A percentile compares a stretch with the other conserved stretches of the same genome.
These are phyloP conservation scores for Pseudohyphozyma bogoriensis DNA, from an alignment of 768 basidiomycete species.

Conservation along the genomic window DNA sequence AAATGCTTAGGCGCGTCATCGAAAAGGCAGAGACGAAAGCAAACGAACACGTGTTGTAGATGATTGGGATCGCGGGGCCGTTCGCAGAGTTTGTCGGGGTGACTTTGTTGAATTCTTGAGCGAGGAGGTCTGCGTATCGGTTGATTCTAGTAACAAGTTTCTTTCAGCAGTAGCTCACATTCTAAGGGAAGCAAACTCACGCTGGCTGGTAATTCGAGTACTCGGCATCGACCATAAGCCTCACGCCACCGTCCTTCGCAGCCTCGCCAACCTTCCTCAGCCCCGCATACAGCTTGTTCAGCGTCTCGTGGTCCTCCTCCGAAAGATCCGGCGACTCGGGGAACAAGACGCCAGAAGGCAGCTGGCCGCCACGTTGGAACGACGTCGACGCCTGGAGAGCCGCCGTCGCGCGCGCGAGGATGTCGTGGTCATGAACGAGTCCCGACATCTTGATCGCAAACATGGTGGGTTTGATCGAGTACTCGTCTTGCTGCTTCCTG, in stretches of 20 bases:
- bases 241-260: slow-evolving; percentile 27
- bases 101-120: slow-evolving; percentile 31
- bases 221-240: slow-evolving; percentile 34
- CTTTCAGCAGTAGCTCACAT: not conserved
- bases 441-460: slow-evolving; percentile 32
- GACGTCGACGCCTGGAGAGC: slow-evolving; percentile 10
- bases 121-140: slow-evolving; percentile 28
- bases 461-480: slow-evolving; percentile 23
- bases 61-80: slow-evolving; percentile 2
- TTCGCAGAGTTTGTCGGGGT: not conserved
- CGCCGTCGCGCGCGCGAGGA: slow-evolving; percentile 20
- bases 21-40: not conserved
- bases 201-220: slow-evolving; percentile 34
- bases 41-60: not conserved
- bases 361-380: slow-evolving; percentile 2
- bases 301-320: slow-evolving; percentile 25
- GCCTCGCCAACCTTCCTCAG: slow-evolving; percentile 24
- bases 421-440: slow-evolving; percentile 20
- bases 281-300: slow-evolving; percentile 24
- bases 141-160: slow-evolving; percentile 20
- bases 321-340: slow-evolving; percentile 22
- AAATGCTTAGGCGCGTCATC: not conserved
- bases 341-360: slow-evolving; percentile 7
- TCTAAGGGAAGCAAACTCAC: not conserved
- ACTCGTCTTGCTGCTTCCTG: not conserved